A percentile compares a stretch with the other conserved stretches of the same genome.
phyloP scores from a whole-genome alignment of 83 land plant species.

The Thuja plicata region DNA sequence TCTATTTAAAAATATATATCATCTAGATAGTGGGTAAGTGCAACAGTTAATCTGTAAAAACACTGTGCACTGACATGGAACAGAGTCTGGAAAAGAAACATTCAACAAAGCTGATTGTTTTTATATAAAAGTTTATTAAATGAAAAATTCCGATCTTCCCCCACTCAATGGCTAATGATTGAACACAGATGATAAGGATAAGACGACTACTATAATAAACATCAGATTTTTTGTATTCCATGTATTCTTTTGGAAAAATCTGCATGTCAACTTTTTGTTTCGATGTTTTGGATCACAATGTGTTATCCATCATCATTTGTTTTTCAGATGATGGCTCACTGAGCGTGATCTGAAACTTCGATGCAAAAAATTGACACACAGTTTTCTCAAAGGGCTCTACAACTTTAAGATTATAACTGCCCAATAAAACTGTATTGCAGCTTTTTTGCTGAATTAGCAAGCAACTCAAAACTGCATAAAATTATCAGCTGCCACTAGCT shows the following conservation, averaged over 20 bases:
- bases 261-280: no score
- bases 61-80: background rate
- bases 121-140: background rate
- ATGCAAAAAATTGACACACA: no score
- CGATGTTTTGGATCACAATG: no score
- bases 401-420: background rate
- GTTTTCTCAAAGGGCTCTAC: no score
- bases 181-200: background rate
- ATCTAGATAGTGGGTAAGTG: background rate
- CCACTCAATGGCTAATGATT: background rate
- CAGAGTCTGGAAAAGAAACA: background rate
- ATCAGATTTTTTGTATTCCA: no score
- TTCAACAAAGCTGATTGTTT: background rate
- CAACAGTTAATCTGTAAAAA: background rate
- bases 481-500: background rate
- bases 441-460: background rate
- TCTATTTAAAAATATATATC: background rate
- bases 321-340: no score
- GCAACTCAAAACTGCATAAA: background rate
- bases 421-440: background rate
- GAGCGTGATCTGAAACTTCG: no score
- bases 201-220: background rate
- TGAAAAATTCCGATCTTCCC: background rate
- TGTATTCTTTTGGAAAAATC: no score
- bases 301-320: no score